These are phyloP conservation scores for Tylopilus vinaceipallidus DNA, from an alignment of 768 basidiomycete genomes.

Conservation along the genomic window DNA sequence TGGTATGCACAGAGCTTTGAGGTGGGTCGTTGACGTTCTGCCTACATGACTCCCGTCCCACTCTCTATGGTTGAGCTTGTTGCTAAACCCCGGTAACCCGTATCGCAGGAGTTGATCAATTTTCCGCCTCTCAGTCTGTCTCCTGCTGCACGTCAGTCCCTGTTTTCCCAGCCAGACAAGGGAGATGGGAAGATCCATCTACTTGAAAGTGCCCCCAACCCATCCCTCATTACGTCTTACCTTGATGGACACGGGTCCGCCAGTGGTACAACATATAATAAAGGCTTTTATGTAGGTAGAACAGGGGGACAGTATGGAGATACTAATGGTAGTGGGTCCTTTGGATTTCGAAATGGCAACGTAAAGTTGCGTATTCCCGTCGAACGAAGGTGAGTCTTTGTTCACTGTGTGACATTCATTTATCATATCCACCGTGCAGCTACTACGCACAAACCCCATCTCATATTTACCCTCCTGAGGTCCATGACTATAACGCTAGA, in stretches of 20 bases:
- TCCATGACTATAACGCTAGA: slow-evolving; percentile 87
- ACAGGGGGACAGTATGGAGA: slow-evolving; percentile 12
- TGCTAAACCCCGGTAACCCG: background rate
- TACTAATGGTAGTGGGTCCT: slow-evolving; percentile 28
- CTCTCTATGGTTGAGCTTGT: background rate
- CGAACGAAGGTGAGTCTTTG: slow-evolving; percentile 62
- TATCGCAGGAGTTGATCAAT: slow-evolving; percentile 75
- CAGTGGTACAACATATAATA: slow-evolving; percentile 9
- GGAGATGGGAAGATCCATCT: slow-evolving; percentile 38
- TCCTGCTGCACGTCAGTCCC: slow-evolving; percentile 61
- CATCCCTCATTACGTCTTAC: slow-evolving; percentile 46
- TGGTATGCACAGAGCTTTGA: slow-evolving; percentile 99
- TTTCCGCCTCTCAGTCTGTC: slow-evolving; percentile 81
- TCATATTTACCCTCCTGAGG: slow-evolving; percentile 85
- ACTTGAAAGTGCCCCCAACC: slow-evolving; percentile 80
- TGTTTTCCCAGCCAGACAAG: slow-evolving; percentile 46
- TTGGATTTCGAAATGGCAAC: slow-evolving; percentile 47
- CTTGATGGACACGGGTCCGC: slow-evolving; percentile 33
- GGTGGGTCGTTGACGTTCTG: slow-evolving; percentile 44
- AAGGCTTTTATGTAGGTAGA: background rate
- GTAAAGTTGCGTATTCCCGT: slow-evolving; percentile 77
- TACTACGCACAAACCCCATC: slow-evolving; percentile 80
- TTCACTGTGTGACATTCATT: slow-evolving; percentile 1
- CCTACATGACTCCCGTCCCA: background rate
- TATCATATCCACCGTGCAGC: slow-evolving; percentile 38